Conservation (phyloP, 306 rosid genomes). For the Clitoria ternatea region DNA sequence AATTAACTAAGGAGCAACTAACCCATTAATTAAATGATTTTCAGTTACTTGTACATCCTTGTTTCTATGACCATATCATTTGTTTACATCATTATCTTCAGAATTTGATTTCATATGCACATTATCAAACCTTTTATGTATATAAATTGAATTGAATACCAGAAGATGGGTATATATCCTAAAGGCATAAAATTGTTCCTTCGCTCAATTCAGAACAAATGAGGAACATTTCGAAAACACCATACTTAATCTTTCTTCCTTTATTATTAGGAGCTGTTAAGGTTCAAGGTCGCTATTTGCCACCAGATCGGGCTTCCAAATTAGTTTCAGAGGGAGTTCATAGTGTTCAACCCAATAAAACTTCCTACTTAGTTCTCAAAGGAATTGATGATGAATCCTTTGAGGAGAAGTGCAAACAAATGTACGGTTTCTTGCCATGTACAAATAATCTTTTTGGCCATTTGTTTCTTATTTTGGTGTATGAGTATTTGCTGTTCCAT, state of each 20-base stretch:
- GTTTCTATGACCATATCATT: neutral
- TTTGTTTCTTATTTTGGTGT: conserved; percentile 42
- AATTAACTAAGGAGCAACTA: neutral
- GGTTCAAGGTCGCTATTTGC: conserved; percentile 20
- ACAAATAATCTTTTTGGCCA: conserved; percentile 33
- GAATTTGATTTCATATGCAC: neutral
- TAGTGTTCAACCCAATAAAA: neutral
- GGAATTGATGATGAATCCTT: conserved; percentile 4
- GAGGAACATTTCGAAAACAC: conserved; percentile 15
- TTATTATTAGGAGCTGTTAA: neutral
- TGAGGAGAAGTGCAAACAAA: conserved; percentile 31
- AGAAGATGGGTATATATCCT: no score
- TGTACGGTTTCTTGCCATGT: conserved; percentile 56
- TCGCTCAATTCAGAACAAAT: neutral
- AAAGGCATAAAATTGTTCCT: no score
- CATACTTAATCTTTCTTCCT: neutral
- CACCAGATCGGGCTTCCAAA: neutral
- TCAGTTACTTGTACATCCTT: neutral
- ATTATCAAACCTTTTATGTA: neutral
- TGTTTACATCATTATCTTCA: neutral
- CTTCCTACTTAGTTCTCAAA: conserved; percentile 13
- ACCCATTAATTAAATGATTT: neutral
- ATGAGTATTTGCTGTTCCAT: conserved; percentile 42
- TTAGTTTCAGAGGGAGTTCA: conserved; percentile 30
- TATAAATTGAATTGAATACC: no score